Percentiles rank a stretch among this genome's conserved stretches.
phyloP scores from a whole-genome alignment of 1,139 yeast genomes.

The Suhomyces choctaworum region DNA sequence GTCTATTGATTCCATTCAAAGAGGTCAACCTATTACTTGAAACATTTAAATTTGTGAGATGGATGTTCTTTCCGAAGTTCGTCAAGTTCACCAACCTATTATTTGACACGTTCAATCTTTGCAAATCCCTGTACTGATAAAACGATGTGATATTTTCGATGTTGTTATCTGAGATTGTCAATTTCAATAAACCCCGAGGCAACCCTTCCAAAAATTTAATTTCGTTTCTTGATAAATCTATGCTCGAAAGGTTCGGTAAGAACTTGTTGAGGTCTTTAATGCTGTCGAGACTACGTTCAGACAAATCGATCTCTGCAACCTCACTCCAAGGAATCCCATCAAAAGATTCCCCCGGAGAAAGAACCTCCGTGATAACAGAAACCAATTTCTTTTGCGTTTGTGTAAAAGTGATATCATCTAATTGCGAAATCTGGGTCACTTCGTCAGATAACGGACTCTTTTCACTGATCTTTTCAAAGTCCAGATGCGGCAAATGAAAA shows the following conservation, averaged over 20 bases:
- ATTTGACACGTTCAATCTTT: conserved; percentile 40
- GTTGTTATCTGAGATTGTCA: conserved; percentile 39
- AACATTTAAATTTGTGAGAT: conserved; percentile 37
- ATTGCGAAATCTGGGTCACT: conserved; percentile 44
- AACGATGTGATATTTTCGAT: conserved; percentile 47
- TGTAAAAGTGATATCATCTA: conserved; percentile 51
- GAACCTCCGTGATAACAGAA: conserved; percentile 47
- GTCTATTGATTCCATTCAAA: conserved; percentile 39
- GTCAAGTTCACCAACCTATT: conserved; percentile 40
- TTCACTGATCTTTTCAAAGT: conserved; percentile 14
- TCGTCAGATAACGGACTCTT: conserved; percentile 27
- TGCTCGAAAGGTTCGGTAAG: conserved; percentile 42
- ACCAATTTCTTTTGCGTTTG: conserved; percentile 48
- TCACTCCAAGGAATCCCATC: conserved; percentile 44
- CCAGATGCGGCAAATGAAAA: conserved; percentile 39
- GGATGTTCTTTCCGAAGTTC: conserved; percentile 35
- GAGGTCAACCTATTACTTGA: conserved; percentile 33
- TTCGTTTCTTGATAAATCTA: conserved; percentile 45
- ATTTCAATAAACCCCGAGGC: conserved; percentile 38
- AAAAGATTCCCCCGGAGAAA: conserved; percentile 28
- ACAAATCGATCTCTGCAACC: conserved; percentile 38
- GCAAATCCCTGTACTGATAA: conserved; percentile 40
- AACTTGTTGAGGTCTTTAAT: conserved; percentile 47
- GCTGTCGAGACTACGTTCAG: conserved; percentile 33
- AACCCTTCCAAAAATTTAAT: conserved; percentile 51